Conservation (phyloP, 1,139 yeast species). For the Sugiyamaella paludigena region DNA sequence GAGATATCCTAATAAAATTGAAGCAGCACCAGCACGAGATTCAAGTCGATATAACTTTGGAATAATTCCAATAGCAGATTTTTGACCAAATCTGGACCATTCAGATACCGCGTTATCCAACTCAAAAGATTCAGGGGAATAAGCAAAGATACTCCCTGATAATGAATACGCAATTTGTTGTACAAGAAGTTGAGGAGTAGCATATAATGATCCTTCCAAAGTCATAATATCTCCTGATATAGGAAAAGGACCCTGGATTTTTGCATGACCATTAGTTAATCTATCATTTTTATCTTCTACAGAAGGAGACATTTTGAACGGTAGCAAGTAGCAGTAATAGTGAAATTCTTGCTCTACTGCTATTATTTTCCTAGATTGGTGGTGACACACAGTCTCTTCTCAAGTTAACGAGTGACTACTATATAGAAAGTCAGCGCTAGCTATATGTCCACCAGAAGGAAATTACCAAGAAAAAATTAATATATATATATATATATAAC, state of each 20-base stretch:
- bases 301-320: slow-evolving; percentile 16
- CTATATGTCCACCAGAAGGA: background rate
- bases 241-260: slow-evolving; percentile 16
- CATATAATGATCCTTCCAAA: slow-evolving; percentile 28
- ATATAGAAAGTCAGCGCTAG: slow-evolving; percentile 1
- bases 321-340: background rate
- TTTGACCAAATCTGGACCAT: slow-evolving; percentile 53
- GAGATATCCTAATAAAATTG: slow-evolving; percentile 72
- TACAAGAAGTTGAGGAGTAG: slow-evolving; percentile 61
- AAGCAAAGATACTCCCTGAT: slow-evolving; percentile 65
- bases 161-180: slow-evolving; percentile 65
- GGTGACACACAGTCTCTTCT: too few relatives aligned
- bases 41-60: slow-evolving; percentile 64
- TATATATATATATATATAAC: background rate
- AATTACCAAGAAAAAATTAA: background rate
- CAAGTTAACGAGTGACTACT: background rate
- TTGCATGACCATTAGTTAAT: slow-evolving; percentile 4
- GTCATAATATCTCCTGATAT: slow-evolving; percentile 27
- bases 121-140: slow-evolving; percentile 60
- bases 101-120: slow-evolving; percentile 58
- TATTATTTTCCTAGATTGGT: too few relatives aligned
- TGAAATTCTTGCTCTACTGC: background rate
- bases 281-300: slow-evolving; percentile 12
- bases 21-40: slow-evolving; percentile 82
- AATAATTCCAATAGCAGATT: slow-evolving; percentile 54